Conservation (phyloP, 345 rosid genomes). For the Excoecaria cochinchinensis region DNA sequence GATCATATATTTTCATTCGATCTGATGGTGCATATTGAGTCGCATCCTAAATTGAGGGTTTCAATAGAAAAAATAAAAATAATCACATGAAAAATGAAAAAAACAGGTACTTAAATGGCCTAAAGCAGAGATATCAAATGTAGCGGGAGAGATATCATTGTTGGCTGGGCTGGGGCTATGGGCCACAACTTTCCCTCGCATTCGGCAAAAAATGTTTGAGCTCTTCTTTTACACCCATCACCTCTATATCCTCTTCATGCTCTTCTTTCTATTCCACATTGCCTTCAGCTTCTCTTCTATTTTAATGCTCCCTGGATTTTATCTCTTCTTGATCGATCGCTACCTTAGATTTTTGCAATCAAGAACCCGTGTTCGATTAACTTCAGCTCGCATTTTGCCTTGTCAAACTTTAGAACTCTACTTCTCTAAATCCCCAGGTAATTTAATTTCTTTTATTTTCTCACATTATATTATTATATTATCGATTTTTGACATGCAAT, state of each 20-base stretch:
- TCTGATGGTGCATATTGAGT: no score
- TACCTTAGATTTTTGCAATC: slow-evolving; percentile 76
- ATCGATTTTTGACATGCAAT: not conserved
- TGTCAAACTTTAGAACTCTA: slow-evolving; percentile 60
- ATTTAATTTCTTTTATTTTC: slow-evolving; percentile 2
- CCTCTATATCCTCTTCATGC: slow-evolving; percentile 60
- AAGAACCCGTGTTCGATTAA: slow-evolving; percentile 38
- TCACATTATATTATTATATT: not conserved
- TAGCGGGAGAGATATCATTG: slow-evolving; percentile 72
- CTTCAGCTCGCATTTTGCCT: slow-evolving; percentile 68
- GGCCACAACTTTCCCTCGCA: slow-evolving; percentile 56
- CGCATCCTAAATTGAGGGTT: no score
- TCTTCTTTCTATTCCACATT: slow-evolving; percentile 68
- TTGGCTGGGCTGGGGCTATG: slow-evolving; percentile 59
- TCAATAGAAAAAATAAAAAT: no score
- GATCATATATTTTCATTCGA: no score
- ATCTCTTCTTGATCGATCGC: slow-evolving; percentile 76
- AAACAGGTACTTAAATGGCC: slow-evolving; percentile 60
- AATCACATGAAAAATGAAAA: slow-evolving; percentile 17
- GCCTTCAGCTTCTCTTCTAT: slow-evolving; percentile 48
- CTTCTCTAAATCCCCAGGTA: slow-evolving; percentile 70
- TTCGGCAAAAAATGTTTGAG: slow-evolving; percentile 67
- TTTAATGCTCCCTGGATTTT: slow-evolving; percentile 69
- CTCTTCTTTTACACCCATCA: slow-evolving; percentile 76
- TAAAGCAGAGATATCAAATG: slow-evolving; percentile 37